phyloP scores from a whole-genome alignment of 1,284 basidiomycete species.

The Agaricales sp. region DNA sequence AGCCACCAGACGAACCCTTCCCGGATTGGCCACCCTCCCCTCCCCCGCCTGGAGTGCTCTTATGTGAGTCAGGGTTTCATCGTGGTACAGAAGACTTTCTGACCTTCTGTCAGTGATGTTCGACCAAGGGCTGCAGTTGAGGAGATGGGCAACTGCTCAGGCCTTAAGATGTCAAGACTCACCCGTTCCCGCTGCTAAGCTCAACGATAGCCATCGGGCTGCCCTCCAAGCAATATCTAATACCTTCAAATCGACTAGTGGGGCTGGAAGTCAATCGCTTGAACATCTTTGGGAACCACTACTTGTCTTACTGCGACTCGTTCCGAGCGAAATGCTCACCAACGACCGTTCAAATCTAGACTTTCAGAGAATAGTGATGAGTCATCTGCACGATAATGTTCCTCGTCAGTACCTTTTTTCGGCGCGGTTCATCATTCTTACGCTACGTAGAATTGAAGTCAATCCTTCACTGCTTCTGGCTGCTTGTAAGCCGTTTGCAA shows the following conservation, averaged over 20 bases:
- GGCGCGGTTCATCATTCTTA: conserved; percentile 11
- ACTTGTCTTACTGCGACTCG: conserved; percentile 33
- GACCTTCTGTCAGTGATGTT: conserved; percentile 29
- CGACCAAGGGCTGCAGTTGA: conserved; percentile 33
- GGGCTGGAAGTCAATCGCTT: neutral
- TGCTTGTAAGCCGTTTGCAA: conserved; percentile 43
- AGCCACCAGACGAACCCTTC: conserved; percentile 25
- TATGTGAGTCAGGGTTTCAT: conserved; percentile 15
- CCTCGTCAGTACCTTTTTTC: conserved; percentile 39
- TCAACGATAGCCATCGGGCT: conserved; percentile 32
- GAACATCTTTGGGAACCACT: conserved; percentile 44
- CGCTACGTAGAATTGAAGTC: conserved; percentile 46
- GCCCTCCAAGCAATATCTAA: conserved; percentile 29
- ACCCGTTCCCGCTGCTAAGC: conserved; percentile 37
- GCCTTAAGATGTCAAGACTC: conserved; percentile 25
- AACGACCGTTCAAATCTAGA: conserved; percentile 20
- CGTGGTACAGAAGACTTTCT: neutral
- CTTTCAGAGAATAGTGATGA: conserved; percentile 39
- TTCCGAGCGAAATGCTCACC: conserved; percentile 37
- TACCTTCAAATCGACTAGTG: conserved; percentile 10
- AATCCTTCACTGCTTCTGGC: conserved; percentile 49
- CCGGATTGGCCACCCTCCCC: conserved; percentile 46
- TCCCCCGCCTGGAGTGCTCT: conserved; percentile 47
- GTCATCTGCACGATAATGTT: conserved; percentile 54
- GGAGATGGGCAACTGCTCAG: conserved; percentile 50